Percentiles rank a stretch among this genome's conserved stretches.
These are phyloP conservation scores for Ogataea angusta DNA, from an alignment of 805 yeast genomes.

Conservation along the genomic window DNA sequence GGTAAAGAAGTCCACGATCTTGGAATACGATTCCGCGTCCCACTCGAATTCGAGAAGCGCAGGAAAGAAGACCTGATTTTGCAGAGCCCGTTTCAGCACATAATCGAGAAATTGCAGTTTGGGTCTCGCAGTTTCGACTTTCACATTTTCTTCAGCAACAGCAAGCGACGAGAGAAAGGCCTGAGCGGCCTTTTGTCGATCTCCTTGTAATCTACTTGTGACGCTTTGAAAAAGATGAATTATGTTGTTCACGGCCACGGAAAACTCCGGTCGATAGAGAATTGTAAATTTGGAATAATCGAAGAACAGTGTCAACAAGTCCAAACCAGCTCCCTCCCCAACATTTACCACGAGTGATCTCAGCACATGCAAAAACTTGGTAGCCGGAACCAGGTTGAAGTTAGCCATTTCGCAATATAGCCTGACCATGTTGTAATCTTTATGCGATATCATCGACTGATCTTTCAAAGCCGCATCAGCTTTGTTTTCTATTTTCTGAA, in stretches of 20 bases:
- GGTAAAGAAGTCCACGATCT: not conserved
- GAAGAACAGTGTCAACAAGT: conserved; percentile 63
- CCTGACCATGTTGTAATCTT: conserved; percentile 54
- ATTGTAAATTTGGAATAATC: conserved; percentile 72
- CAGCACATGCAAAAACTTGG: conserved; percentile 69
- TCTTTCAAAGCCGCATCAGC: conserved; percentile 60
- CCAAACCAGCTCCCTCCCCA: conserved; percentile 58
- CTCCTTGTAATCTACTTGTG: conserved; percentile 49
- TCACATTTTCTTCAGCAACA: conserved; percentile 42
- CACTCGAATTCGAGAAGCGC: not conserved
- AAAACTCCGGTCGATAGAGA: conserved; percentile 53
- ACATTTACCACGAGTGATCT: conserved; percentile 53
- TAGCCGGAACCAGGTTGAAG: conserved; percentile 69
- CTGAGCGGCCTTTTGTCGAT: conserved; percentile 52
- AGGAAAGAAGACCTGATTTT: not conserved
- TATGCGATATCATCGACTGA: conserved; percentile 50
- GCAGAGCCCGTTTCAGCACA: not conserved
- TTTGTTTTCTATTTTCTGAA: conserved; percentile 18
- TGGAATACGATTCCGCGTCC: not conserved
- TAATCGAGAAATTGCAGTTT: conserved; percentile 10
- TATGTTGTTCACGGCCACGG: conserved; percentile 60
- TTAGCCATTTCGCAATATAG: conserved; percentile 75
- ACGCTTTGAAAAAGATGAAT: conserved; percentile 51
- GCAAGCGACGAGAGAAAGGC: conserved; percentile 51
- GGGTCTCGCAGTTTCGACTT: not conserved